Evolutionary conservation across 2,329 filamentous ascomycete genomes (phyloP), one percentile per base, ranked within the genome.

Genomic region (Claviceps africana): DNA sequence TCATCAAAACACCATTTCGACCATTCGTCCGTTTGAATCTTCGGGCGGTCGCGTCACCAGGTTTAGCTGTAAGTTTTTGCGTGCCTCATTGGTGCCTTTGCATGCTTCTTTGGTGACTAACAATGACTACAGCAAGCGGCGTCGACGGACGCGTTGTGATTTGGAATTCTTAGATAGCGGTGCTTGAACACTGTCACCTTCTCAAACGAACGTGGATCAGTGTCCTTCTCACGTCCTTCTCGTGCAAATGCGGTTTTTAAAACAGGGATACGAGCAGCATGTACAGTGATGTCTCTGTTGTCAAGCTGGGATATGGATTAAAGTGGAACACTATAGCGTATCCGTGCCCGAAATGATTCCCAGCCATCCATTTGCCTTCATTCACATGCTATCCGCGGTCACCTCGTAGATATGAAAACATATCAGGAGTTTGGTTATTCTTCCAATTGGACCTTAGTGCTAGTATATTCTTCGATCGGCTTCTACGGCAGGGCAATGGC

Each of bases 1-100:
- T 47, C 93, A 98, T 70, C 93, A 98, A 67, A 98, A 98, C 71
- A 95, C 90, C 28, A 87, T 98, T 64, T 88, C 81, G 63, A 95
- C 83, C 2, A 74, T 98, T 49, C 81, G 93, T 44, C 76, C 81
- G 21, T 96, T 85, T 65, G 81, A 89, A 61, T 78, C 78, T 52
- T 73, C 74, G 43, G 81, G 78, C 33, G 79, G 77, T 47, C 70
- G 70, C 44, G 81, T 95, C 10, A 78, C 71, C 55, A 88, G 90
- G 70, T 91, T 97, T 61, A 95, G 85, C 71, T 93, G 86, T 88
- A 79, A 82, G 85, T 79, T 59, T 59, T 79, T 59, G 45, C 17
- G 37, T 54, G 22, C 28, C 43, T 45, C 22, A 6, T 21, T 25
- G 11, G 19, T 21, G 48, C 44, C 42, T 0, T 28, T 33, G 19